Base-by-base conservation (phyloP, 176 grass and related monocot species). In the Aechmea fasciata region DNA sequence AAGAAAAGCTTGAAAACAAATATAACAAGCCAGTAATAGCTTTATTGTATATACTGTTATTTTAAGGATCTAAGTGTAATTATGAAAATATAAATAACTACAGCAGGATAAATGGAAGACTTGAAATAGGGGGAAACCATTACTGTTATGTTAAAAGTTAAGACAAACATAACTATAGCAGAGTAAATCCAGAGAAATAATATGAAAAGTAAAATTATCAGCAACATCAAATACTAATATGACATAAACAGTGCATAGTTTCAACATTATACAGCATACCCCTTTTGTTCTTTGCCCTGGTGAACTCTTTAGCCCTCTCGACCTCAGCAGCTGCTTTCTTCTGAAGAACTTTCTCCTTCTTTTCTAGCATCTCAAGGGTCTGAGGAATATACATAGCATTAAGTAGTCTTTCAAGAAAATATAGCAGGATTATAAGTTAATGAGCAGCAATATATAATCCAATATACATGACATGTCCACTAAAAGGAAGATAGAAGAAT, bases 331-430 rank as follows among this genome's bases (percentile, higher is more conserved):
- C 71, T 3, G 87, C 94, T 63, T 97, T 99, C 78, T 99, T 99
- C 29, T 90, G 63, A 49, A 99, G 82, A 69, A 90, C 81, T 59
- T 85, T 92, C 74, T 99, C 94, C 80, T 93, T 99, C 75, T 99
- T 99, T 74, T 99, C 94, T 66, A 99, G 80, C 89, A 99, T 97
- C 74, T 90, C 94, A 69, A 97, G 89, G 33, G 86, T 97, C 94
- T 97, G 77, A 51, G 65, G 49, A 9, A 62, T 51, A 51, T 49
- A 68, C 65, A 20, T 61, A 18, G 4, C 55, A 61, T 19, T 14
- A 59, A 59, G 14, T 20, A 59, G 15, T 59, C 19, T 18, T 61
- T 18, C 13, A 61, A 18, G 55, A 61, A 9, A 41, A 41, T 41
- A 3, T 41, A 41, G 33, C 33, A 41, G 33, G 33, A 41, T 41